phyloP scores from a whole-genome alignment of 1,139 yeast species.

The Suhomyces yuchorum region DNA sequence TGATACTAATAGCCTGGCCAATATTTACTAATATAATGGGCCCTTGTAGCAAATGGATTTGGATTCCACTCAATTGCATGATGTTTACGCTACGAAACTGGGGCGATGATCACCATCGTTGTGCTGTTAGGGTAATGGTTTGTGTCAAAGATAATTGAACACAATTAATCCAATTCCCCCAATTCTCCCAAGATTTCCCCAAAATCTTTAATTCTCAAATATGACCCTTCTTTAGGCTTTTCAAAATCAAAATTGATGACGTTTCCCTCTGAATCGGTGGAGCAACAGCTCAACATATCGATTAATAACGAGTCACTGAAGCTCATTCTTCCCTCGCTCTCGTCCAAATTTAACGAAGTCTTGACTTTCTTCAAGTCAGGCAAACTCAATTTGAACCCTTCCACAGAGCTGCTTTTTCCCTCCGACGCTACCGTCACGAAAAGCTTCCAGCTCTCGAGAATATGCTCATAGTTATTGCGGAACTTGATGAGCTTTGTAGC shows the following conservation, averaged over 20 bases:
- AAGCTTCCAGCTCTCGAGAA: constrained; percentile 38
- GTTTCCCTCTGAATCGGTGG: constrained; percentile 33
- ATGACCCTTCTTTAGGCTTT: constrained; percentile 30
- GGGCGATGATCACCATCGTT: too few species aligned
- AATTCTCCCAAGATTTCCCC: constrained; percentile 45
- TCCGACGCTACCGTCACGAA: constrained; percentile 30
- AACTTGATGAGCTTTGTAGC: constrained; percentile 35
- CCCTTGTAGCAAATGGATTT: too few species aligned
- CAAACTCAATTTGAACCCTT: constrained; percentile 28
- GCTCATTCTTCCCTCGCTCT: constrained; percentile 16
- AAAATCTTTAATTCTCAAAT: constrained; percentile 42
- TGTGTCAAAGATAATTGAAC: too few species aligned
- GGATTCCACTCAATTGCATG: too few species aligned
- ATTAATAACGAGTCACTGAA: constrained; percentile 41
- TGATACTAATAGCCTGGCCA: too few species aligned
- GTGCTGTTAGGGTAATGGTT: too few species aligned
- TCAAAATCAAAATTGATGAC: constrained; percentile 34
- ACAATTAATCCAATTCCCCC: constrained; percentile 41
- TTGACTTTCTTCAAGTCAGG: constrained; percentile 39
- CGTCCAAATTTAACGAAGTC: constrained; percentile 28
- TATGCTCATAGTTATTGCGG: constrained; percentile 34
- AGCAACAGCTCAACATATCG: constrained; percentile 47
- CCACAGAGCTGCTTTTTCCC: constrained; percentile 6
- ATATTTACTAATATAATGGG: too few species aligned
- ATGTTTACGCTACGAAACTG: too few species aligned